These are phyloP conservation scores for Suhomyces kilbournensis DNA, from an alignment of 805 yeast genomes.

Conservation along the genomic window DNA sequence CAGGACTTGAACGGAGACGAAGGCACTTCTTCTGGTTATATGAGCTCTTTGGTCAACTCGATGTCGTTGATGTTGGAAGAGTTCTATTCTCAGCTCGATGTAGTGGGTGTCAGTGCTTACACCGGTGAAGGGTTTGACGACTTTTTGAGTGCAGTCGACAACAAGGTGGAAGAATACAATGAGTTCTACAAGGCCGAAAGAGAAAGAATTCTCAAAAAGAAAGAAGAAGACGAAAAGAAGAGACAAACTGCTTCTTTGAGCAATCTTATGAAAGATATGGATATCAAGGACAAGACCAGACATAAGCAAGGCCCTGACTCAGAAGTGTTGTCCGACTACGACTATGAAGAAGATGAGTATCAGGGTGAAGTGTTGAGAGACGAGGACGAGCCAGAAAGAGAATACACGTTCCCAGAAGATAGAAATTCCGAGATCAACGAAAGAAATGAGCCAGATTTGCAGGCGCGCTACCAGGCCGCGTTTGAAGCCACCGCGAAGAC, in stretches of 20 bases:
- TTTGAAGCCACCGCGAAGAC: slow-evolving; percentile 59
- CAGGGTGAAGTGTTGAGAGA: slow-evolving; percentile 45
- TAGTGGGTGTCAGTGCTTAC: slow-evolving; percentile 86
- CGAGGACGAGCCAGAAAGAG: slow-evolving; percentile 50
- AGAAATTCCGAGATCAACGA: slow-evolving; percentile 58
- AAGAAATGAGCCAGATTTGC: slow-evolving; percentile 49
- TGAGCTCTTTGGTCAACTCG: slow-evolving; percentile 90
- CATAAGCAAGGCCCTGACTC: slow-evolving; percentile 28
- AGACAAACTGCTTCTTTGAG: slow-evolving; percentile 69
- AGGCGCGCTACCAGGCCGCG: slow-evolving; percentile 70
- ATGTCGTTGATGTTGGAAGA: slow-evolving; percentile 96
- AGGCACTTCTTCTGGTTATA: slow-evolving; percentile 74
- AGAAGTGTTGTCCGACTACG: slow-evolving; percentile 51
- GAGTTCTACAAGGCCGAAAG: slow-evolving; percentile 82
- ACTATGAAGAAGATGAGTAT: slow-evolving; percentile 46
- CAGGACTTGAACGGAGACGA: slow-evolving; percentile 64
- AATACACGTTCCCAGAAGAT: slow-evolving; percentile 69
- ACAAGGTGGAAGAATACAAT: slow-evolving; percentile 83
- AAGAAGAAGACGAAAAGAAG: slow-evolving; percentile 69
- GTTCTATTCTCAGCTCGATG: slow-evolving; percentile 88
- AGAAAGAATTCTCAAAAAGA: slow-evolving; percentile 72
- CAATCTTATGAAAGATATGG: slow-evolving; percentile 82
- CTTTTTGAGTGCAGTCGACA: slow-evolving; percentile 77
- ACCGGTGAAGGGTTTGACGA: slow-evolving; percentile 96
- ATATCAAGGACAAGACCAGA: slow-evolving; percentile 45